Evolutionary conservation across 2,329 filamentous ascomycete species (phyloP).

Genomic region (Apiospora malaysiana): DNA sequence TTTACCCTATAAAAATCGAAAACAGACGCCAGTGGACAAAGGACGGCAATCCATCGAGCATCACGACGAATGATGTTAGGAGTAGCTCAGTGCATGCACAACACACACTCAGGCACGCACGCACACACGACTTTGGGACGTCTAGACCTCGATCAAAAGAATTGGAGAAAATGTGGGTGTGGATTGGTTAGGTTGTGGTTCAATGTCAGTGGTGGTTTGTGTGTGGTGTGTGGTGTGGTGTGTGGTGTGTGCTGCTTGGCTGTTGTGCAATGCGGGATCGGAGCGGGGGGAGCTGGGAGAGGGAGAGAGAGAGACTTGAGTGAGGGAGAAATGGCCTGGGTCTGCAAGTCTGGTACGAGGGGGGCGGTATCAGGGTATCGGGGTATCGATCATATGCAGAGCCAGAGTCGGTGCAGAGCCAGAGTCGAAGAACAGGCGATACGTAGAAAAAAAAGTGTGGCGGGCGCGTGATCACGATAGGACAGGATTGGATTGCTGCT

Average conservation of each 20-base stretch:
- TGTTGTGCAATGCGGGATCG: constrained; percentile 20
- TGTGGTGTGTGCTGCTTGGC: background rate
- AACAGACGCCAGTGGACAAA: constrained; percentile 32
- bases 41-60: constrained; percentile 21
- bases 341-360: background rate
- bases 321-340: background rate
- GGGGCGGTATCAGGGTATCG: too few species aligned
- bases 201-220: background rate
- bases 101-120: constrained; percentile 1
- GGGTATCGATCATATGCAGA: too few species aligned
- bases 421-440: background rate
- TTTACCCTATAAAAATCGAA: constrained; percentile 30
- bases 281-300: background rate
- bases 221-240: background rate
- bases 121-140: background rate
- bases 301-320: too few species aligned
- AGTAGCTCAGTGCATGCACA: constrained; percentile 6
- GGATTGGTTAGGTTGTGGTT: background rate
- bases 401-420: too few species aligned
- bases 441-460: background rate
- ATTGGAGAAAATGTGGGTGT: constrained; percentile 18
- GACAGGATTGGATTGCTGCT: constrained; percentile 5
- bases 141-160: constrained; percentile 15
- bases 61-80: constrained; percentile 9
- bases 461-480: constrained; percentile 8